Conservation (phyloP, 768 basidiomycete species). For the Sarcomyxa edulis region DNA sequence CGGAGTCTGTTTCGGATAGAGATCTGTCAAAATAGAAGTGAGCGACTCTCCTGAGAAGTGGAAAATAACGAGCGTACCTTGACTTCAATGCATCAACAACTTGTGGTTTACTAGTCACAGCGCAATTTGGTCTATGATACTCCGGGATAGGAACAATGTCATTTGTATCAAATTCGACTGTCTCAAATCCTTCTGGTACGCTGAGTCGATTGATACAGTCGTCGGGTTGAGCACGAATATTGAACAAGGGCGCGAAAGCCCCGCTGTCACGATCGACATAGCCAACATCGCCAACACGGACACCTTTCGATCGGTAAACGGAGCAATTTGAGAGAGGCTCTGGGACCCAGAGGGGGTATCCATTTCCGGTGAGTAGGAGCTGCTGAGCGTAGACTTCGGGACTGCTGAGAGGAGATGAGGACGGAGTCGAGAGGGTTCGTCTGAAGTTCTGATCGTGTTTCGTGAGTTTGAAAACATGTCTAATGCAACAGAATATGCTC, state of each 20-base stretch:
- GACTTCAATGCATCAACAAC: not conserved
- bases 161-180: too few relatives aligned
- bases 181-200: constrained; percentile 10
- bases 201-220: constrained; percentile 9
- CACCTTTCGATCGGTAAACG: constrained; percentile 3
- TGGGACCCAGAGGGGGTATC: constrained; percentile 6
- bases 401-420: too few relatives aligned
- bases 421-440: too few relatives aligned
- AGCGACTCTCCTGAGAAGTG: constrained; percentile 5
- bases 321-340: constrained; percentile 1
- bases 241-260: constrained; percentile 10
- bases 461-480: too few relatives aligned
- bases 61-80: not conserved
- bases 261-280: constrained; percentile 11
- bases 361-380: constrained; percentile 1
- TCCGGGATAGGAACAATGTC: too few relatives aligned
- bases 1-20: constrained; percentile 2
- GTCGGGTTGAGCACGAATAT: constrained; percentile 9
- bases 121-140: too few relatives aligned
- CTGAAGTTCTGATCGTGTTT: too few relatives aligned
- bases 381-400: constrained; percentile 2
- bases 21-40: not conserved
- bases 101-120: too few relatives aligned
- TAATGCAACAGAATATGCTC: too few relatives aligned
- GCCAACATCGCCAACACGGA: constrained; percentile 12